Evolutionary conservation across 1,284 basidiomycete species (phyloP), one percentile per base, ranked within the genome.

Genomic region (Cryptococcus floricola): DNA sequence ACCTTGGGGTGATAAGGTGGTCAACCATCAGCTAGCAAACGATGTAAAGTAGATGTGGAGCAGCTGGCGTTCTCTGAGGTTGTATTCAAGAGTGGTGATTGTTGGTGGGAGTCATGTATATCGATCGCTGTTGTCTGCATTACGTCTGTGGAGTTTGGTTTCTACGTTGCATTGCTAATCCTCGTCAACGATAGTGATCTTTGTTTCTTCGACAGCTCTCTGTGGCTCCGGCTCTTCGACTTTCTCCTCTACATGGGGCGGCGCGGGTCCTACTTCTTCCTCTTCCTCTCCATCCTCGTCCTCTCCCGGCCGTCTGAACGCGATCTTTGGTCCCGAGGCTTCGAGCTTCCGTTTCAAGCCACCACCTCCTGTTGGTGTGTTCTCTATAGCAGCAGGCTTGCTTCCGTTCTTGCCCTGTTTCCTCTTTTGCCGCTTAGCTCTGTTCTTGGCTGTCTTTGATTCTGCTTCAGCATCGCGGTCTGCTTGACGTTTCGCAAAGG

Each of bases 381-480:
- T 61, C 25, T 59, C 57, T 4, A 52, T 59, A 10, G 44, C 38
- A 27, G 56, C 23, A 18, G 56, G 10, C n/a, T 51, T 37, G n/a
- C 47, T 14, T 42, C 27, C 16, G 84, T 85, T 68, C 79, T 78
- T 48, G 80, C 82, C 62, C 82, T 85, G 73, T 59, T 93, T 97
- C 81, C 91, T 90, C 81, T 93, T 94, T 75, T 87, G 87, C 49
- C 93, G 80, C 73, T 89, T 94, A 10, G 89, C 87, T 16, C 93
- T 83, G 72, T 96, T 96, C 79, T 92, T 96, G 13, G 89, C 86
- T 0, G 93, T 95, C 79, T 92, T 95, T 4, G 87, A 84, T 47
- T 94, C 86, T 1, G 88, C 84, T 10, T 78, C 75, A 27, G 83
- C 83, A 56, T 88, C 85, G 51, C 84, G 80, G 58, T 84, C 84